Evolutionary conservation across 2,329 filamentous ascomycete genomes (phyloP).

Genomic region (Pestalotiopsis sp.): DNA sequence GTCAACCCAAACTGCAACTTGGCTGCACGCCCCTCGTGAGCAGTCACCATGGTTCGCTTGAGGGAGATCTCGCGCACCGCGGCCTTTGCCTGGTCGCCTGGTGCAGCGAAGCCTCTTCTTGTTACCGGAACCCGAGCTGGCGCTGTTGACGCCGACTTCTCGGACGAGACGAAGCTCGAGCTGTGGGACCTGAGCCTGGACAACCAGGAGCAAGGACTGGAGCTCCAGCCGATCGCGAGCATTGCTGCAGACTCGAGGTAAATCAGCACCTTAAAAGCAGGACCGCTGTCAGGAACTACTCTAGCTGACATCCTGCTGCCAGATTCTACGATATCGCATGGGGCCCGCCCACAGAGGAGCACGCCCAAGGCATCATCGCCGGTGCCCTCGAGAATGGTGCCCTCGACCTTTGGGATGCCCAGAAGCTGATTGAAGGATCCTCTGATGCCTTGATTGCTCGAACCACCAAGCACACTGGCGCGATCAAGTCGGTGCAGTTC

Average conservation of each 20-base stretch:
- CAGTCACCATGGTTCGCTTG: conserved; percentile 81
- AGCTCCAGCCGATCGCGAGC: conserved; percentile 83
- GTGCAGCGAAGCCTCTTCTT: conserved; percentile 75
- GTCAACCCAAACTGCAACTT: conserved; percentile 25
- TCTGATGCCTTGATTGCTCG: conserved; percentile 81
- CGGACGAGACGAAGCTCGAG: conserved; percentile 94
- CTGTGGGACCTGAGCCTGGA: conserved; percentile 93
- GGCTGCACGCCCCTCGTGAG: conserved; percentile 7
- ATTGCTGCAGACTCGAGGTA: conserved; percentile 89
- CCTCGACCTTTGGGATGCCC: conserved; percentile 91
- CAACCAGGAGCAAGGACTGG: conserved; percentile 72
- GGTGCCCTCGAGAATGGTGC: conserved; percentile 94
- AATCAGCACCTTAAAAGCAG: conserved; percentile 4
- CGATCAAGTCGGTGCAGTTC: conserved; percentile 95
- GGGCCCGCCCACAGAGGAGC: conserved; percentile 78
- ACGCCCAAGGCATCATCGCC: conserved; percentile 87
- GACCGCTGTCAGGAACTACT: conserved; percentile 2
- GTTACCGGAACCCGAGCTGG: conserved; percentile 94
- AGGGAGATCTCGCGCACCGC: conserved; percentile 96
- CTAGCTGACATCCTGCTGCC: conserved; percentile 15
- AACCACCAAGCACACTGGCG: conserved; percentile 86
- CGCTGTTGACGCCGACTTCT: conserved; percentile 96
- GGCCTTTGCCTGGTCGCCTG: conserved; percentile 95
- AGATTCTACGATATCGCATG: conserved; percentile 98
- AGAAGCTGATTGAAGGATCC: conserved; percentile 59